A percentile compares a stretch with the other conserved stretches of the same genome.
phyloP scores from a whole-genome alignment of 192 early-diverging fungal species.

The Glomus cerebriforme region DNA sequence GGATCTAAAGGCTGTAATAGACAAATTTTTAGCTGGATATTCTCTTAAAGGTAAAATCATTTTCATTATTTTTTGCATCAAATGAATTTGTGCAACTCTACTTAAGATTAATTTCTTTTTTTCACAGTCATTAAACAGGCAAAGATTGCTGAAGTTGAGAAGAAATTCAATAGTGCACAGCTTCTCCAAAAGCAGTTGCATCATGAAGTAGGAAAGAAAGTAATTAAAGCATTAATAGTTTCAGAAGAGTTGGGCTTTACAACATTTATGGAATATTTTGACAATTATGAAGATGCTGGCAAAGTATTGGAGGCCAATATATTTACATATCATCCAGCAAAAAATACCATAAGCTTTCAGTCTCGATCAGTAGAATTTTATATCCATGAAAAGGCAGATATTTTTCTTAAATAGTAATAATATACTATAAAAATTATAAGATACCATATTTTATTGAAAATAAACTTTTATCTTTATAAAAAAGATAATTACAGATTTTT shows the following conservation, averaged over 20 bases:
- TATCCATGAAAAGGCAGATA: not conserved
- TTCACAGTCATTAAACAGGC: not conserved
- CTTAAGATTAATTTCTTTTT: not conserved
- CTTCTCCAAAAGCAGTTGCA: not conserved
- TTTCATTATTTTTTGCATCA: too few species aligned
- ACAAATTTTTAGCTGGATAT: not conserved
- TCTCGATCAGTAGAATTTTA: too few species aligned
- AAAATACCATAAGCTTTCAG: too few species aligned
- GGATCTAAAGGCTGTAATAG: too few species aligned
- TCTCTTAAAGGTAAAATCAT: not conserved
- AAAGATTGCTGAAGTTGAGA: not conserved
- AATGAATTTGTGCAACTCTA: too few species aligned
- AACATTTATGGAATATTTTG: slow-evolving; percentile 3
- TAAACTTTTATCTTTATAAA: too few species aligned
- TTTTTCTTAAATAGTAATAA: too few species aligned
- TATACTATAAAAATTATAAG: too few species aligned
- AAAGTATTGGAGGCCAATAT: too few species aligned
- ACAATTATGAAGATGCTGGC: not conserved
- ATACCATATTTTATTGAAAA: too few species aligned
- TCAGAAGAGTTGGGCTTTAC: slow-evolving; percentile 1
- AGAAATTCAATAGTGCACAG: not conserved
- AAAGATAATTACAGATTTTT: too few species aligned
- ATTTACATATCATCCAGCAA: too few species aligned
- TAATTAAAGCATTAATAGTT: not conserved
- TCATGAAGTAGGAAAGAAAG: slow-evolving; percentile 14